These are phyloP conservation scores for Phytophthora megakarya DNA, from an alignment of 352 stramenopile species.

Conservation along the genomic window DNA sequence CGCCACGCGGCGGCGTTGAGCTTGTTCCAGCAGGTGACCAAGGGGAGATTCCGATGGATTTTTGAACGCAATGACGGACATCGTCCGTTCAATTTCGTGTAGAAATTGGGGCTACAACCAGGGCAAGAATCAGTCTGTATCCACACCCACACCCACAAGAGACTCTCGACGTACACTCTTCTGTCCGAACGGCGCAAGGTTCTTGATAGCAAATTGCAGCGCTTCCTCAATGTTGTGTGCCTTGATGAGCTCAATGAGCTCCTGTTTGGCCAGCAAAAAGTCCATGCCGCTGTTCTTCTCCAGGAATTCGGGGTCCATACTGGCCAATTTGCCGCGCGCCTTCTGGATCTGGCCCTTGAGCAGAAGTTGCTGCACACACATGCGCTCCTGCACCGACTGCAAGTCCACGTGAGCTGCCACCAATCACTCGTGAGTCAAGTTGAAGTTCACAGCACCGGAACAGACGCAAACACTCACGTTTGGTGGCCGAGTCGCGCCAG, in stretches of 20 bases:
- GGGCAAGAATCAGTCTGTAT: background rate
- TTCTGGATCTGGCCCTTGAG: constrained; percentile 65
- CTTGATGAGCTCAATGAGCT: constrained; percentile 85
- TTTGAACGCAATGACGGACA: constrained; percentile 79
- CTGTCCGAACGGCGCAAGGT: constrained; percentile 74
- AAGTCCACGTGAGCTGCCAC: constrained; percentile 66
- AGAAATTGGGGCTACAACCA: constrained; percentile 61
- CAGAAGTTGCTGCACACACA: constrained; percentile 72
- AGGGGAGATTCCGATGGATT: constrained; percentile 64
- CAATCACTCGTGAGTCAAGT: constrained; percentile 15
- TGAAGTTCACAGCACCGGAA: constrained; percentile 14
- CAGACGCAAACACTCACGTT: constrained; percentile 46
- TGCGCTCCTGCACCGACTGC: constrained; percentile 73
- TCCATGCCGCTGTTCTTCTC: constrained; percentile 64
- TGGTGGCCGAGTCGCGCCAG: constrained; percentile 69
- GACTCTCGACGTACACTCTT: constrained; percentile 56
- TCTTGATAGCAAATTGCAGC: constrained; percentile 72
- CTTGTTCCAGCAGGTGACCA: constrained; percentile 60
- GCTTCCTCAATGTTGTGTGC: constrained; percentile 61
- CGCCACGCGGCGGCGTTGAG: constrained; percentile 66
- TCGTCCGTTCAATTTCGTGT: constrained; percentile 79
- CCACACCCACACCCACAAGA: background rate
- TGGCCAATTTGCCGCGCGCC: constrained; percentile 56
- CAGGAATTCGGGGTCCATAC: constrained; percentile 66
- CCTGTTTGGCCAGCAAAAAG: constrained; percentile 80